Percentiles rank a stretch among this genome's conserved stretches.
phyloP scores from a whole-genome alignment of 805 yeast species.

The Saccharomycopsis sp. region DNA sequence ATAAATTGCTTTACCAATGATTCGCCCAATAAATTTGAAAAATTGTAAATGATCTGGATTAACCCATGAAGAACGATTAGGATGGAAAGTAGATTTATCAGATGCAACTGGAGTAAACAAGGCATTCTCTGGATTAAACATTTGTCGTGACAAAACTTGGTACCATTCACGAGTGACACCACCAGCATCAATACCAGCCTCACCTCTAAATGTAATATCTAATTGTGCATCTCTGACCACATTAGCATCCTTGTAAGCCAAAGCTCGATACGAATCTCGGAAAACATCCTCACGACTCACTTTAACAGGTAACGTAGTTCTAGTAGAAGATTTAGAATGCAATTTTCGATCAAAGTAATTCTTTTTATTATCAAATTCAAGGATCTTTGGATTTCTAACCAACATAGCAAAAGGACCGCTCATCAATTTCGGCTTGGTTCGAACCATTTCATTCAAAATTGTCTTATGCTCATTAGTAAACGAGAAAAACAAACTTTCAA shows the following conservation, averaged over 20 bases:
- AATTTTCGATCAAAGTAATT: constrained; percentile 74
- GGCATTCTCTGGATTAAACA: constrained; percentile 94
- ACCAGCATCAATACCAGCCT: constrained; percentile 96
- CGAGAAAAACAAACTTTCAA: constrained; percentile 71
- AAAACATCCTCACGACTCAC: constrained; percentile 88
- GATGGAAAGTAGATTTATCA: constrained; percentile 91
- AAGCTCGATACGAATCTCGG: constrained; percentile 77
- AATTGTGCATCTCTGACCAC: constrained; percentile 67
- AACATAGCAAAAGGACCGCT: constrained; percentile 91
- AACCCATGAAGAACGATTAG: constrained; percentile 85
- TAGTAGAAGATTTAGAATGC: constrained; percentile 36
- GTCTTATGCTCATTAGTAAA: constrained; percentile 87
- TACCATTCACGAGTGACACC: constrained; percentile 98
- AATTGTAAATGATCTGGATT: constrained; percentile 90
- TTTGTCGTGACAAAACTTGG: constrained; percentile 86
- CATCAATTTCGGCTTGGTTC: constrained; percentile 87
- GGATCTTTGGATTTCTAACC: constrained; percentile 78
- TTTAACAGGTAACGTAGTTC: constrained; percentile 47
- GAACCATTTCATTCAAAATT: constrained; percentile 83
- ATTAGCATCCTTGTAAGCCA: constrained; percentile 70
- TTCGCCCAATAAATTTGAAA: constrained; percentile 89
- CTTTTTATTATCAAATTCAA: constrained; percentile 92
- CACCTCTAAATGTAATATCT: constrained; percentile 83
- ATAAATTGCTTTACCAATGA: constrained; percentile 89
- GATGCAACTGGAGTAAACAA: constrained; percentile 85